phyloP scores from a whole-genome alignment of 345 rosid genomes.

The Hibiscus trionum region DNA sequence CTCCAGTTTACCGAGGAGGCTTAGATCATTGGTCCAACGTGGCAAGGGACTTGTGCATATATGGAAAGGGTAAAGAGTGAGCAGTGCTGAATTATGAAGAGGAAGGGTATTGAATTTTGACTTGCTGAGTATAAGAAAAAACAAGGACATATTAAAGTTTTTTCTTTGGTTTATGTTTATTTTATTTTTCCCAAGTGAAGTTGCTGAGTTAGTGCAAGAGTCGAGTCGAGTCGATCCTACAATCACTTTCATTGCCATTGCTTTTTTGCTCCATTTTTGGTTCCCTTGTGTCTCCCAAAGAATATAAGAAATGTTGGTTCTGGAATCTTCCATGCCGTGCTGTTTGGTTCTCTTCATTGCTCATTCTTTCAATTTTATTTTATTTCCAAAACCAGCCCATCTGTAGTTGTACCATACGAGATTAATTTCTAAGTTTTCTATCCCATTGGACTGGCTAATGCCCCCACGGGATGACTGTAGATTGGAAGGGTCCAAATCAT shows the following conservation, averaged over 20 bases:
- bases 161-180: not conserved
- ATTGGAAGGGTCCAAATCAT: not conserved
- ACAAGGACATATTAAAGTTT: not conserved
- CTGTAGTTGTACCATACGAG: not conserved
- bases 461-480: not conserved
- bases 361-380: not conserved
- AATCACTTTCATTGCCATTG: not conserved
- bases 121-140: too few species aligned
- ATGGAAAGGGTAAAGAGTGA: not conserved
- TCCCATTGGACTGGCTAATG: not conserved
- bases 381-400: not conserved
- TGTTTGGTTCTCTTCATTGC: too few species aligned
- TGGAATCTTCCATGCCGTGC: not conserved
- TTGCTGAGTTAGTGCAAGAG: not conserved
- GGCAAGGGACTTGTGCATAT: not conserved
- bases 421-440: not conserved
- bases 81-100: not conserved
- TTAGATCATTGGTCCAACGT: not conserved
- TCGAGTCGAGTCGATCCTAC: not conserved
- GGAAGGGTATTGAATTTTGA: not conserved
- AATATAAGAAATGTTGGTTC: not conserved
- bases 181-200: not conserved
- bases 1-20: not conserved
- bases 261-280: too few species aligned
- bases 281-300: not conserved